Base-by-base conservation (phyloP, 2,329 filamentous ascomycete genomes). In the Alternaria metachromatica region DNA sequence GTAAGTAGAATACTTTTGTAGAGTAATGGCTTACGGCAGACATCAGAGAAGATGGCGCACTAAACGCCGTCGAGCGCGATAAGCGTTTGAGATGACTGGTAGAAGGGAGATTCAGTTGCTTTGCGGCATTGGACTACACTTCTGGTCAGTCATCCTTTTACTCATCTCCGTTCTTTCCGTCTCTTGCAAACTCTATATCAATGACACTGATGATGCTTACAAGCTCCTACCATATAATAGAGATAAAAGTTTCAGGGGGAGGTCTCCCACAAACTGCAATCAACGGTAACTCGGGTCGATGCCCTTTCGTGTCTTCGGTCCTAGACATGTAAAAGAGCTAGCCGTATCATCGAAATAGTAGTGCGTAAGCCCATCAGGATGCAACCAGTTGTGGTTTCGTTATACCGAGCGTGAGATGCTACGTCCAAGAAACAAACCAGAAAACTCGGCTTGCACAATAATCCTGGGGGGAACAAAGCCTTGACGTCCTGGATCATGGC, bases 311-410 rank as follows among this genome's bases (percentile, higher is more conserved):
- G 37, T 41, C 18, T 33, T 59, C 50, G 60, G 2, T 60, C 15
- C 21, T 57, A 60, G 18, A 18, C 33, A 41, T n/a, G 15, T 51
- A 46, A 65, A 56, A 4, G 62, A 55, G 37, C 54, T 57, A 9
- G 66, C 45, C 9, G 59, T 46, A 5, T 62, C 60, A 23, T 74
- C 72, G 49, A 72, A 74, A 5, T 49, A 23, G n/a, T 67, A 45
- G 57, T 72, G 65, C 13, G 64, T 65, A 13, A 72, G 58, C 18
- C 37, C 37, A 18, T 18, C 51, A 72, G 70, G 33, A 72, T 20
- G 49, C 28, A 20, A 37, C 49, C 49, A 53, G 37, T 12, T 25
- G 49, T 15, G 23, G 20, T 41, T 37, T 37, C 1, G 10, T 53
- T 8, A 41, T 23, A 21, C n/a, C 11, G 49, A 21, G 30, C 37